Evolutionary conservation across 495 filamentous ascomycete genomes (phyloP), one percentile per base, ranked within the genome.

Genomic region (Penicillium atrosanguineum): DNA sequence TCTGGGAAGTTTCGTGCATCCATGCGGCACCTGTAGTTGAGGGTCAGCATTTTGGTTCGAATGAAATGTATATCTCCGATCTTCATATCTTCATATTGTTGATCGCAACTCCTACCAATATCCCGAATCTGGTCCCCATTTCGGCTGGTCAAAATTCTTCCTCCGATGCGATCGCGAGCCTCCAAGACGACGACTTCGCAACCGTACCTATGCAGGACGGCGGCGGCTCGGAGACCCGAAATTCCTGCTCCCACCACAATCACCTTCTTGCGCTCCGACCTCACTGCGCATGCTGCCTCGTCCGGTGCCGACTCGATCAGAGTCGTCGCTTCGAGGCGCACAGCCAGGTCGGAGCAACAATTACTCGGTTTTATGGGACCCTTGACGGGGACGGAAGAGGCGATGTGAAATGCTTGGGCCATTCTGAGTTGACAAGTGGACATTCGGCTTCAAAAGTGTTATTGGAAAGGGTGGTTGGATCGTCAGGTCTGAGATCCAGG

Each of bases 1-100:
- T 64, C 54, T 64, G 61, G 44, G 61, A 64, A 19, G 61, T 64
- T 50, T 64, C 61, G 45, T 64, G 61, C 61, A 64, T 64, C 61
- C 61, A 64, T 28, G 61, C 61, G 7, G 61, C 61, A 31, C 61
- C 61, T 64, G 14, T 28, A 18, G n/a, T 2, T 18, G 37, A n/a
- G 21, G 8, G 52, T 48, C 29, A 55, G 38, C 50, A 9, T 20
- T 36, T 40, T 40, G 38, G 15, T n/a, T 20, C 7, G 15, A 20
- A 15, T n/a, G 8, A n/a, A 9, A 15, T 16, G 38, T 1, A 14
- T 12, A 6, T 20, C 38, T 40, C 38, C 38, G 38, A 40, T 40
- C 15, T 40, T 12, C 38, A 40, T 40, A 40, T 42, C 25, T 52
- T 9, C 50, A n/a, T 15, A n/a, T 16, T 57, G 28, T 19, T 19